Conservation (phyloP, 176 grass and related monocot species). For the Canna indica region DNA sequence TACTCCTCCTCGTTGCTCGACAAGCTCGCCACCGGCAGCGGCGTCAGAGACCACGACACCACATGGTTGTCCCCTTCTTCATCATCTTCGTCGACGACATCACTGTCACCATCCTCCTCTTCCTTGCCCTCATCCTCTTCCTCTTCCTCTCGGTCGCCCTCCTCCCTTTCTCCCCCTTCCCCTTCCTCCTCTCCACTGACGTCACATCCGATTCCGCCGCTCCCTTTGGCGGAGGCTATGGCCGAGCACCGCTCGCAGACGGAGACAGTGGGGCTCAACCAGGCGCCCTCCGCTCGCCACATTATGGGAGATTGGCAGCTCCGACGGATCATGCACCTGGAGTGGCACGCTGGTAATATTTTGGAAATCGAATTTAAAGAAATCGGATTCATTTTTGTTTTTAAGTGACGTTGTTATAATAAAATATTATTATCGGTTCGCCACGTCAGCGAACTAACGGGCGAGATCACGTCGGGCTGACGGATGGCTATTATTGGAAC, state of each 20-base stretch:
- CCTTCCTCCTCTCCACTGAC: neutral
- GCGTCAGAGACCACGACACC: slow-evolving; percentile 53
- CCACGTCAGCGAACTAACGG: too few species aligned
- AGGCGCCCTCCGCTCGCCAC: slow-evolving; percentile 29
- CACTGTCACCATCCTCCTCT: neutral
- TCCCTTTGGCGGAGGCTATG: neutral
- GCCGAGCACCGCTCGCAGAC: neutral
- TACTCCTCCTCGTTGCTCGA: slow-evolving; percentile 32
- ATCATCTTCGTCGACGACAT: neutral
- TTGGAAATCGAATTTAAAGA: too few species aligned
- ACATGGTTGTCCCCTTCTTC: slow-evolving; percentile 55
- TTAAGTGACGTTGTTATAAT: too few species aligned
- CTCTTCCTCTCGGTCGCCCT: slow-evolving; percentile 3
- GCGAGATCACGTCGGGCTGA: too few species aligned
- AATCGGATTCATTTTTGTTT: too few species aligned
- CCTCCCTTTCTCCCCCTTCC: neutral
- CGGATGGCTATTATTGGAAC: too few species aligned
- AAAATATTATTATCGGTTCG: too few species aligned
- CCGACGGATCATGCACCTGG: slow-evolving; percentile 4
- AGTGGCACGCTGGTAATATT: slow-evolving; percentile 55
- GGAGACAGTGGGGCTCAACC: neutral
- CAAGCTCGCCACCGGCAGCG: slow-evolving; percentile 41
- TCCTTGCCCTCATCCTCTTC: neutral
- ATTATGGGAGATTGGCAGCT: neutral
- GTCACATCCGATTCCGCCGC: slow-evolving; percentile 1